phyloP scores from a whole-genome alignment of 768 basidiomycete species.

The Podaxis sp. region DNA sequence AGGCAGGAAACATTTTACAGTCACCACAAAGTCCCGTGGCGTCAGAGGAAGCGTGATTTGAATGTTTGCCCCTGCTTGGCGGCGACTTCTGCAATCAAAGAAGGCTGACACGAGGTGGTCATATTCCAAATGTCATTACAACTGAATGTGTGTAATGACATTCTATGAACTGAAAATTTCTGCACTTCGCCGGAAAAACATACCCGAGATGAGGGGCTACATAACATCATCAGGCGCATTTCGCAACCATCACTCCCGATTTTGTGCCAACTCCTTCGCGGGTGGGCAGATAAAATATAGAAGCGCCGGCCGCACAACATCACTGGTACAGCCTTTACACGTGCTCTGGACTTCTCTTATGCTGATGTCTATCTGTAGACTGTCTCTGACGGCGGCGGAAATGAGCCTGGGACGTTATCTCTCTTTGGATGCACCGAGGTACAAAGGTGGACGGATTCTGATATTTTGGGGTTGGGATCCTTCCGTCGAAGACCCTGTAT shows the following conservation, averaged over 20 bases:
- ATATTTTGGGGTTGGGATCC: not conserved
- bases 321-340: not conserved
- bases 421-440: not conserved
- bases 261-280: not conserved
- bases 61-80: slow-evolving; percentile 9
- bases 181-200: not conserved
- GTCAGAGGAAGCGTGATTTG: not conserved
- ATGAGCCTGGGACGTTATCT: slow-evolving; percentile 10
- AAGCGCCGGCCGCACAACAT: slow-evolving; percentile 2
- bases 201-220: not conserved
- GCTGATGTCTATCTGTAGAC: slow-evolving; percentile 1
- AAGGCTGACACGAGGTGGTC: not conserved
- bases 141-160: not conserved
- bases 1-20: slow-evolving; percentile 38
- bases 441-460: slow-evolving; percentile 3
- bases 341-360: slow-evolving; percentile 3
- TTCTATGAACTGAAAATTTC: not conserved
- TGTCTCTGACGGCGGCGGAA: slow-evolving; percentile 12
- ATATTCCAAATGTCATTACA: not conserved
- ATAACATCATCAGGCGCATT: not conserved
- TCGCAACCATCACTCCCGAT: not conserved
- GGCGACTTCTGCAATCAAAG: not conserved
- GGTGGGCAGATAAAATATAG: not conserved
- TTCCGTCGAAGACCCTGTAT: slow-evolving; percentile 1
- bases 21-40: not conserved